Conservation (phyloP, 1,284 basidiomycete species). For the Tylopilus sp. region DNA sequence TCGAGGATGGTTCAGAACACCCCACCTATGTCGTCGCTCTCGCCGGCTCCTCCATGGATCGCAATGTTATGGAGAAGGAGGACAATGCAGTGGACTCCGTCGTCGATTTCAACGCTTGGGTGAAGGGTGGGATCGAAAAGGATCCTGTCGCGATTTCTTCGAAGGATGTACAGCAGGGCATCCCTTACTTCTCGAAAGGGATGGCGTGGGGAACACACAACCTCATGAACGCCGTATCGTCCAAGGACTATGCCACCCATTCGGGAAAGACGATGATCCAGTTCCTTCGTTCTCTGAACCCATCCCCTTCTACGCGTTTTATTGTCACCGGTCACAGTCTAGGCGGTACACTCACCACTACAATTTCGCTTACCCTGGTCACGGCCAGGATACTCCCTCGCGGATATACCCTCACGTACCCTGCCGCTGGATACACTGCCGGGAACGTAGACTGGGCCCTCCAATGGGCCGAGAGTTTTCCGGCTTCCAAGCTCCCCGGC, state of each 20-base stretch:
- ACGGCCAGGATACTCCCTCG: neutral
- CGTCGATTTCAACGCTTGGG: slow-evolving; percentile 25
- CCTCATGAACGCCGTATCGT: slow-evolving; percentile 15
- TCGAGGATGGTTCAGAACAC: slow-evolving; percentile 22
- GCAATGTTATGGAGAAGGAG: neutral
- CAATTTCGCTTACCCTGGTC: slow-evolving; percentile 22
- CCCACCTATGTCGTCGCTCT: slow-evolving; percentile 25
- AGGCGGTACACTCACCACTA: slow-evolving; percentile 18
- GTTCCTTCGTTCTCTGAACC: slow-evolving; percentile 10
- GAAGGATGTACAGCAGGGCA: neutral
- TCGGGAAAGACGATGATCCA: slow-evolving; percentile 17
- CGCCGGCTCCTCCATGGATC: neutral
- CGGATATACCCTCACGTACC: slow-evolving; percentile 12
- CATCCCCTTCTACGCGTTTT: neutral
- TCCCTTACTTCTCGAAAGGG: slow-evolving; percentile 6
- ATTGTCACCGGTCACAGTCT: slow-evolving; percentile 22
- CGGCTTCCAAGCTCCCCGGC: neutral
- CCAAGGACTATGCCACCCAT: neutral
- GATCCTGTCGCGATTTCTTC: neutral
- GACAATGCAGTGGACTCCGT: slow-evolving; percentile 17
- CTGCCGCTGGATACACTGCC: slow-evolving; percentile 17
- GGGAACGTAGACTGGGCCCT: neutral
- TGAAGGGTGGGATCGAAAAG: neutral
- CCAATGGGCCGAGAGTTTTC: slow-evolving; percentile 2
- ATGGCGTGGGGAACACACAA: slow-evolving; percentile 1